Evolutionary conservation across 2,329 filamentous ascomycete species (phyloP).

Genomic region (Coniosporium tulheliwenetii): DNA sequence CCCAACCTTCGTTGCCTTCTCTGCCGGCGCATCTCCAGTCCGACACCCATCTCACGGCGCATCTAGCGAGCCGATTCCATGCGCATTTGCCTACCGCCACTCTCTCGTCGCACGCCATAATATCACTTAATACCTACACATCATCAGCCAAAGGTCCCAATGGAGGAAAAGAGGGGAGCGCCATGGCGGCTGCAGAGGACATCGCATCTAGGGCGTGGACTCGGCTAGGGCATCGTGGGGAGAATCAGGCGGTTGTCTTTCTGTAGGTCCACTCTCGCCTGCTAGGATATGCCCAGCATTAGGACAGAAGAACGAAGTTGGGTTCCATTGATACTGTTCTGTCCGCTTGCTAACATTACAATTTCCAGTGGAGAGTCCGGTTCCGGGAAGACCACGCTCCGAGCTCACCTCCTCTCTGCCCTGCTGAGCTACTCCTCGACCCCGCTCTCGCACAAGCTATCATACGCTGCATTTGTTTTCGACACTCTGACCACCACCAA

Average conservation of each 20-base stretch:
- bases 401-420: conserved; percentile 73
- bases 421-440: conserved; percentile 83
- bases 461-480: conserved; percentile 86
- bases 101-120: conserved; percentile 79
- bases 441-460: conserved; percentile 82
- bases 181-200: conserved; percentile 83
- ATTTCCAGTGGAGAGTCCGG: conserved; percentile 73
- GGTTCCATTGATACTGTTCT: conserved; percentile 10
- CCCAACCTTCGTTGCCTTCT: conserved; percentile 73
- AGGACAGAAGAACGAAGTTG: background rate
- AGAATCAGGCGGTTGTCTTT: conserved; percentile 88
- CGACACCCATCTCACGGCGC: conserved; percentile 64
- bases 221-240: conserved; percentile 70
- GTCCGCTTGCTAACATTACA: conserved; percentile 6
- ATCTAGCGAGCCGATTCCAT: conserved; percentile 82
- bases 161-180: conserved; percentile 82
- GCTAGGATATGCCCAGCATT: too few species aligned
- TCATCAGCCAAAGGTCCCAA: conserved; percentile 76
- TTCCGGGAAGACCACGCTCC: conserved; percentile 86
- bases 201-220: conserved; percentile 76
- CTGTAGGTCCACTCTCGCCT: conserved; percentile 45
- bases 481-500: conserved; percentile 95
- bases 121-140: conserved; percentile 89
- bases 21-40: conserved; percentile 71
- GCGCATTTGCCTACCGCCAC: conserved; percentile 74